Evolutionary conservation across 495 filamentous ascomycete species (phyloP).

Genomic region (Lasiosphaeria hispida): DNA sequence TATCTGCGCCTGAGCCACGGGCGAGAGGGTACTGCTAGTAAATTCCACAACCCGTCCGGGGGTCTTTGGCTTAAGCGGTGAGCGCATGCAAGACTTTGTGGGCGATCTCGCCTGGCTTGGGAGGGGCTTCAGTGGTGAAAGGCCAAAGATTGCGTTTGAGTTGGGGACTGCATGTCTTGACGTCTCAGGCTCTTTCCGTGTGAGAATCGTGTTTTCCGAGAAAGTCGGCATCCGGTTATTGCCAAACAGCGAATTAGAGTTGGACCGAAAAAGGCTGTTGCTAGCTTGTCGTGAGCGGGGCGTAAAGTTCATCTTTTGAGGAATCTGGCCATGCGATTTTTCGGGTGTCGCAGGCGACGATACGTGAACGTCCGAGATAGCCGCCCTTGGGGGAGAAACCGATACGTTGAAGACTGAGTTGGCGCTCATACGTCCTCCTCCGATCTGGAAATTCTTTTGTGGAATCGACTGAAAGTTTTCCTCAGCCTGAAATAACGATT

Average conservation of each 20-base stretch:
- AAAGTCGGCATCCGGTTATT: constrained; percentile 16
- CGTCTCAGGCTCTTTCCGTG: too few relatives aligned
- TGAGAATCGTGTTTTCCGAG: constrained; percentile 9
- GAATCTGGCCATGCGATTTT: constrained; percentile 24
- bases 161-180: background rate
- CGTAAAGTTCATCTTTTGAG: constrained; percentile 52
- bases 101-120: constrained; percentile 44
- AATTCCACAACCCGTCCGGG: constrained; percentile 50
- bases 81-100: constrained; percentile 50
- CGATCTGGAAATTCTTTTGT: constrained; percentile 27
- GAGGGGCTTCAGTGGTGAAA: constrained; percentile 15
- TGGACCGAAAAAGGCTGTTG: constrained; percentile 33
- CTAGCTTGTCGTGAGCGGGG: constrained; percentile 39
- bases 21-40: constrained; percentile 38
- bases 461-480: constrained; percentile 17
- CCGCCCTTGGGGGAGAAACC: too few relatives aligned
- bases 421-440: constrained; percentile 20
- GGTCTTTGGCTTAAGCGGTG: constrained; percentile 48
- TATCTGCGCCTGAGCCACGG: constrained; percentile 30
- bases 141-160: constrained; percentile 11
- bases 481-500: background rate
- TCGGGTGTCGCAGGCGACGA: constrained; percentile 33
- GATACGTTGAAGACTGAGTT: constrained; percentile 2
- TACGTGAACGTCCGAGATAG: constrained; percentile 2
- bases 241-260: constrained; percentile 15